These are phyloP conservation scores for Trichophyton mentagrophytes DNA, from an alignment of 2,329 filamentous ascomycete species.

Conservation along the genomic window DNA sequence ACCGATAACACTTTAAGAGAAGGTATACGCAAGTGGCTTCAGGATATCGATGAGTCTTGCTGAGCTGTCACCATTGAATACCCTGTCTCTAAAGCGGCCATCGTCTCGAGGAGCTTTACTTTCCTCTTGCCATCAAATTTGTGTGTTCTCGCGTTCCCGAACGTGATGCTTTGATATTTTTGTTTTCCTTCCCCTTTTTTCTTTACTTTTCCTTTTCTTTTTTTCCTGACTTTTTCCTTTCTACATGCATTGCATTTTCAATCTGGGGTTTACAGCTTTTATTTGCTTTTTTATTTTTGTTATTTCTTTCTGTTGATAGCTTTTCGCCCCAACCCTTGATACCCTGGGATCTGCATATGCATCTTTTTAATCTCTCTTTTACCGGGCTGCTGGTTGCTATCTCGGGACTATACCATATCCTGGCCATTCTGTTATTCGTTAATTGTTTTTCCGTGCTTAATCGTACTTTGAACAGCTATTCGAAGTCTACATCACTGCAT, in stretches of 20 bases:
- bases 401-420: not conserved
- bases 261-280: not conserved
- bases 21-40: constrained; percentile 45
- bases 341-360: constrained; percentile 3
- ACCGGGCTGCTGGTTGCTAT: not conserved
- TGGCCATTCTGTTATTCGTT: not conserved
- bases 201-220: not conserved
- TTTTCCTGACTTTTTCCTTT: not conserved
- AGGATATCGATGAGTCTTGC: constrained; percentile 36
- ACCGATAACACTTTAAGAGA: constrained; percentile 43
- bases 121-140: not conserved
- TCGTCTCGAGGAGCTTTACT: not conserved
- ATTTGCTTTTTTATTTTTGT: not conserved
- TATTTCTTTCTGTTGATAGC: not conserved
- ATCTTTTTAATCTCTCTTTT: not conserved
- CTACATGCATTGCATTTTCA: not conserved
- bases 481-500: not conserved
- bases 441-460: not conserved
- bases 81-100: not conserved
- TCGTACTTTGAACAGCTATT: not conserved
- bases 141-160: not conserved
- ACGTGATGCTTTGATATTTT: not conserved
- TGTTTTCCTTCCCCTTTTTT: not conserved
- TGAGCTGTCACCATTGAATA: constrained; percentile 9
- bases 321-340: not conserved